phyloP scores from a whole-genome alignment of 2,329 filamentous ascomycete genomes.

The Tolypocladium paradoxum region DNA sequence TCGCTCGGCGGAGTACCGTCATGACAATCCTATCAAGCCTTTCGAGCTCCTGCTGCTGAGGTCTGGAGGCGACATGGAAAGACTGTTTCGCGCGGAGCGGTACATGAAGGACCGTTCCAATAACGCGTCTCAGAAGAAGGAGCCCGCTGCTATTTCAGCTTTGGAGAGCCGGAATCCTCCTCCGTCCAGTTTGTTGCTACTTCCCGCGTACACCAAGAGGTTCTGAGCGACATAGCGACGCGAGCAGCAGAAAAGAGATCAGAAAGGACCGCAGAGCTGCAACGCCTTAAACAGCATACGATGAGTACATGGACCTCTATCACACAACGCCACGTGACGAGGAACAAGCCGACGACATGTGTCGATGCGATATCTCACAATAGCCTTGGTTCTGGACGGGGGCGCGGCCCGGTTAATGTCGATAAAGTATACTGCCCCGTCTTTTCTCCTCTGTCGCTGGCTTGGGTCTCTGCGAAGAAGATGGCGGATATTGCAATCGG shows the following conservation, averaged over 20 bases:
- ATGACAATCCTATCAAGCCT: constrained; percentile 25
- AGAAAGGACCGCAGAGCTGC: background rate
- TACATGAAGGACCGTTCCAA: constrained; percentile 26
- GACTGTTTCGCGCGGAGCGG: constrained; percentile 30
- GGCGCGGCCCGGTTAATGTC: too few species aligned
- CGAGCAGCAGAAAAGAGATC: background rate
- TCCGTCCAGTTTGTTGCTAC: constrained; percentile 10
- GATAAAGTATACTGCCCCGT: too few species aligned
- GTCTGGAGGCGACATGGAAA: constrained; percentile 28
- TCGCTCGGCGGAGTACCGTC: constrained; percentile 34
- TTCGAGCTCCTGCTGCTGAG: constrained; percentile 35
- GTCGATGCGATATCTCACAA: too few species aligned
- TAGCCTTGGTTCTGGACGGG: too few species aligned
- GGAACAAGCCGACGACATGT: background rate
- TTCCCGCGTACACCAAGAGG: background rate
- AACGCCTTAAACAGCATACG: background rate
- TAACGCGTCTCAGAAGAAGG: background rate
- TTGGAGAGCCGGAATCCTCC: constrained; percentile 3
- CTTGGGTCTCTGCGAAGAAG: too few species aligned
- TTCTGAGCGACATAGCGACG: background rate
- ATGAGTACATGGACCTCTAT: background rate
- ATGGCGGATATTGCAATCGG: too few species aligned
- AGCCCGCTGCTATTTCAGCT: background rate
- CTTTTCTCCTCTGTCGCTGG: too few species aligned
- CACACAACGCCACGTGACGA: background rate